Conservation (phyloP, 176 grass and related monocot species). For the Aegilops longissima region DNA sequence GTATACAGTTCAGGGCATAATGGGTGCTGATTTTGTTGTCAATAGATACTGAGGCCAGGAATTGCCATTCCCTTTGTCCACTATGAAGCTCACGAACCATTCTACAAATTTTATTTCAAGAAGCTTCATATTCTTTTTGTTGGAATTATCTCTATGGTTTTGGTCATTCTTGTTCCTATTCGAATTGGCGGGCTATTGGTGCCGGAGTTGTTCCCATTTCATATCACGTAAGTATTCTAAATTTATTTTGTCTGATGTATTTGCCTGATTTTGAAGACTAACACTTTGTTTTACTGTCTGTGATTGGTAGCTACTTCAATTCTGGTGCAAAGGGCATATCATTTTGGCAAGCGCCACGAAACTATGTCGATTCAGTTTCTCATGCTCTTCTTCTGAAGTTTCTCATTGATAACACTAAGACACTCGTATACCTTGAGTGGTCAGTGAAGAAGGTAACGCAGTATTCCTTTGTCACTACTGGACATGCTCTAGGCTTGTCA, state of each 20-base stretch:
- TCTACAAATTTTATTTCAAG: constrained; percentile 25
- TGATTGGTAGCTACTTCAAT: constrained; percentile 27
- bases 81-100: constrained; percentile 13
- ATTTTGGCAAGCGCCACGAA: constrained; percentile 24
- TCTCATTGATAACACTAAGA: background rate
- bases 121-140: background rate
- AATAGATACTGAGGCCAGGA: constrained; percentile 27
- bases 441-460: constrained; percentile 8
- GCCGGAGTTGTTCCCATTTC: constrained; percentile 31
- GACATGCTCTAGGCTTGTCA: constrained; percentile 20
- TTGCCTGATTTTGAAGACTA: background rate
- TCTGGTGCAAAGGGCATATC: background rate
- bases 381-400: constrained; percentile 31
- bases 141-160: background rate
- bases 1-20: background rate
- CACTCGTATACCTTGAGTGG: constrained; percentile 26
- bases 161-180: constrained; percentile 40
- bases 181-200: constrained; percentile 18
- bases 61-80: constrained; percentile 1
- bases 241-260: background rate
- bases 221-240: constrained; percentile 28
- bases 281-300: constrained; percentile 2
- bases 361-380: constrained; percentile 22
- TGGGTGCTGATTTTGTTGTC: background rate
- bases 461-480: constrained; percentile 16